phyloP scores from a whole-genome alignment of 176 grass and related monocot genomes.

The Urochloa ruziziensis region DNA sequence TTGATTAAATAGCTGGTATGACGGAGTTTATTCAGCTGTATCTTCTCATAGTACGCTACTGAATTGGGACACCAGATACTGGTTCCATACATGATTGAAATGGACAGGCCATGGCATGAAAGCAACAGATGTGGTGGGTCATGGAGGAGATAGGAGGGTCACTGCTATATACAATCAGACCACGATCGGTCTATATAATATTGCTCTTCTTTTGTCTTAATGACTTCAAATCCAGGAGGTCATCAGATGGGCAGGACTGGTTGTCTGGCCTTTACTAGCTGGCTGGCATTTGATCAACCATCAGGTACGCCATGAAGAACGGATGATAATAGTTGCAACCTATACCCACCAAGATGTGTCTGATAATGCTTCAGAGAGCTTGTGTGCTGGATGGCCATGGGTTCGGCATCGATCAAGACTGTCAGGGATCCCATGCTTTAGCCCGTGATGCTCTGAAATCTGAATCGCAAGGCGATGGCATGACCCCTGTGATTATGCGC shows the following conservation, averaged over 20 bases:
- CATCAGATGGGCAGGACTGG: background rate
- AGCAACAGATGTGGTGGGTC: slow-evolving; percentile 14
- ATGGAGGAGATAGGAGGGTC: slow-evolving; percentile 2
- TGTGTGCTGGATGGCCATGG: background rate
- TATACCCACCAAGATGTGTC: slow-evolving; percentile 3
- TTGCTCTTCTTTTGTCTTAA: background rate
- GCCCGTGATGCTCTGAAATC: background rate
- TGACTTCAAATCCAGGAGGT: background rate
- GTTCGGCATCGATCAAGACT: background rate
- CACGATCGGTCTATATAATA: background rate
- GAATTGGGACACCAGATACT: background rate
- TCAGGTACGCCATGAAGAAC: background rate
- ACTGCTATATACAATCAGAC: background rate
- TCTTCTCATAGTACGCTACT: background rate
- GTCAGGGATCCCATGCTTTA: background rate
- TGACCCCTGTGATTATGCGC: background rate
- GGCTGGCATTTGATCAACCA: background rate
- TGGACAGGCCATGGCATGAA: slow-evolving; percentile 16
- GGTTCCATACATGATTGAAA: slow-evolving; percentile 11
- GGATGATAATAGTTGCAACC: background rate
- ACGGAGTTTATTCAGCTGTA: background rate
- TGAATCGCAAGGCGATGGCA: background rate
- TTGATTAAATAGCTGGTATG: background rate
- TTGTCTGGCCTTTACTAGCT: slow-evolving; percentile 31
- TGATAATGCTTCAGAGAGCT: background rate